Conservation (phyloP, 169 alveolate genomes). For the Eimeria sp. region DNA sequence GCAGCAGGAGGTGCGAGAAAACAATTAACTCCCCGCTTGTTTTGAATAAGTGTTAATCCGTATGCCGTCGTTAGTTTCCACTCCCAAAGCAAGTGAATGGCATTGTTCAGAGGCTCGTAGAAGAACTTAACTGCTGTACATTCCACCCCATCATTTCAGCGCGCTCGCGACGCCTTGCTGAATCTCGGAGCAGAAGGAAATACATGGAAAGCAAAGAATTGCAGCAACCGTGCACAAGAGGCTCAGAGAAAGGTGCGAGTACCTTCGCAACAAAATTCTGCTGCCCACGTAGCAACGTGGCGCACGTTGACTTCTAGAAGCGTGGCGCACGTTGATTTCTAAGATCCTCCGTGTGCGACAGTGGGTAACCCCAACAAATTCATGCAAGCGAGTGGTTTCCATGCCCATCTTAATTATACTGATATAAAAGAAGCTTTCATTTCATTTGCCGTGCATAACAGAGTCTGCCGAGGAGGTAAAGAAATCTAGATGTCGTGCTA, state of each 20-base stretch:
- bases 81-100: background rate
- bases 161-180: constrained; percentile 55
- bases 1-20: constrained; percentile 38
- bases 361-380: background rate
- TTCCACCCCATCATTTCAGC: constrained; percentile 49
- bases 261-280: background rate
- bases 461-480: constrained; percentile 9
- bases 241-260: background rate
- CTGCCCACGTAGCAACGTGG: background rate
- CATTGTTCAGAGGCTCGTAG: constrained; percentile 36
- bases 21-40: background rate
- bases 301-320: too few relatives aligned
- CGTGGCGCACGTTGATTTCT: background rate
- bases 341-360: background rate
- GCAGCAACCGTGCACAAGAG: background rate
- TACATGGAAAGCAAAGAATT: background rate
- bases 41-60: background rate
- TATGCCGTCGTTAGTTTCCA: background rate
- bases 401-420: background rate
- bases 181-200: background rate
- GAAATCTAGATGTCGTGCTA: background rate
- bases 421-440: too few relatives aligned
- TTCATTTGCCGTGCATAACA: background rate
- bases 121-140: constrained; percentile 60
- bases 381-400: background rate